Percentiles rank a stretch among this genome's conserved stretches.
Conservation (phyloP, 2,329 filamentous ascomycete genomes). For the Monilinia aucupariae region DNA sequence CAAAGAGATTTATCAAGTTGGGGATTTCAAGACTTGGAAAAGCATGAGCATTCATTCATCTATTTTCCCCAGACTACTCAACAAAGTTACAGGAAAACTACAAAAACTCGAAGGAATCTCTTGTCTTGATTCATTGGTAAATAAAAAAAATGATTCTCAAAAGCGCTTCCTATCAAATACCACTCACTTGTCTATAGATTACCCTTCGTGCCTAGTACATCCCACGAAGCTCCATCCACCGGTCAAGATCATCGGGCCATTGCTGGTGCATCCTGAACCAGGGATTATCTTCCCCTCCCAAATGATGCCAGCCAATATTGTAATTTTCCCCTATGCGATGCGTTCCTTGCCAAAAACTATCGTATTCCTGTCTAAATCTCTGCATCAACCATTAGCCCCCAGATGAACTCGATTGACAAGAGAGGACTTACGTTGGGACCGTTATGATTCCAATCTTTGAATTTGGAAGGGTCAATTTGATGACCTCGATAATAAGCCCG, state of each 20-base stretch:
- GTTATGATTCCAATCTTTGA: conserved; percentile 27
- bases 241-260: conserved; percentile 18
- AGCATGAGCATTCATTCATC: no score
- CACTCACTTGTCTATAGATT: no score
- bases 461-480: conserved; percentile 19
- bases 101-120: no score
- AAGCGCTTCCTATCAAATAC: background rate
- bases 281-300: conserved; percentile 8
- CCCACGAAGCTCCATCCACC: conserved; percentile 15
- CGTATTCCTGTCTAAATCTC: conserved; percentile 29
- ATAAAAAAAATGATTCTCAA: background rate
- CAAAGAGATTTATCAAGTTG: no score
- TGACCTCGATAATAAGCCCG: conserved; percentile 11
- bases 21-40: no score
- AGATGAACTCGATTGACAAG: background rate
- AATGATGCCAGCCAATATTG: background rate
- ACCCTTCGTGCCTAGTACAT: background rate
- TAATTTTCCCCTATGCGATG: conserved; percentile 29
- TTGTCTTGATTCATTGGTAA: no score
- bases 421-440: conserved; percentile 28
- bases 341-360: conserved; percentile 32
- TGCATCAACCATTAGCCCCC: conserved; percentile 16
- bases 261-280: conserved; percentile 21
- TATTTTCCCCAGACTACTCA: no score
- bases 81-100: no score